These are phyloP conservation scores for Aspergillus puulaauensis DNA, from an alignment of 2,329 filamentous ascomycete genomes.

Conservation along the genomic window DNA sequence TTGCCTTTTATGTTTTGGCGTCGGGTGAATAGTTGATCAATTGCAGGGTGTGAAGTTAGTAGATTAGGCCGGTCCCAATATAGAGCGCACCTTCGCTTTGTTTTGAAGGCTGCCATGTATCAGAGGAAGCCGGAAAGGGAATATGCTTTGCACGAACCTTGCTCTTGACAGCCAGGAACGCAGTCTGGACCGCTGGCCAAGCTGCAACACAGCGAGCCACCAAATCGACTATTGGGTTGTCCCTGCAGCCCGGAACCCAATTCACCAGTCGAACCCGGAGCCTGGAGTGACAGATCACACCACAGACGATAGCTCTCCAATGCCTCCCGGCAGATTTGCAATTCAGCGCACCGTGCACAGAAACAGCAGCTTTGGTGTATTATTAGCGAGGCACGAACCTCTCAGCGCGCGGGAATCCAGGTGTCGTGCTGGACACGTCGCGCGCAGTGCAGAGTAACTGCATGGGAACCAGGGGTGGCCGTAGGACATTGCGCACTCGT, in stretches of 20 bases:
- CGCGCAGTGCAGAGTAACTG: background rate
- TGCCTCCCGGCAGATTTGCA: background rate
- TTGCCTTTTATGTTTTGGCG: background rate
- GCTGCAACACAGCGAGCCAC: background rate
- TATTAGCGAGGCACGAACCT: background rate
- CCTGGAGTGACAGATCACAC: background rate
- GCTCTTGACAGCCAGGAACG: background rate
- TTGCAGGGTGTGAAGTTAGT: background rate
- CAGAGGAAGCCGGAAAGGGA: too few relatives aligned
- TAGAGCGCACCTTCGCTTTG: too few relatives aligned
- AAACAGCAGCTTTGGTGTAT: background rate
- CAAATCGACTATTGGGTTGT: background rate
- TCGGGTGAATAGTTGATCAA: background rate
- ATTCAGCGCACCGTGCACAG: background rate
- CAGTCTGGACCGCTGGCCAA: background rate
- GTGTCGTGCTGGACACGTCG: background rate
- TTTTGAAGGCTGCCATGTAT: too few relatives aligned
- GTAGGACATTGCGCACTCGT: background rate
- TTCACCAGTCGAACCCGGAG: background rate
- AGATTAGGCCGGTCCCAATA: background rate
- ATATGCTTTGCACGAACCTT: too few relatives aligned
- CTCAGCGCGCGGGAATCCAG: background rate
- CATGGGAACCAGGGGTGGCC: background rate
- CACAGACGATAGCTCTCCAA: background rate
- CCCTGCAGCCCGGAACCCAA: background rate